These are phyloP conservation scores for Mucor lusitanicus DNA, from an alignment of 371 early-diverging fungal genomes.

Conservation along the genomic window DNA sequence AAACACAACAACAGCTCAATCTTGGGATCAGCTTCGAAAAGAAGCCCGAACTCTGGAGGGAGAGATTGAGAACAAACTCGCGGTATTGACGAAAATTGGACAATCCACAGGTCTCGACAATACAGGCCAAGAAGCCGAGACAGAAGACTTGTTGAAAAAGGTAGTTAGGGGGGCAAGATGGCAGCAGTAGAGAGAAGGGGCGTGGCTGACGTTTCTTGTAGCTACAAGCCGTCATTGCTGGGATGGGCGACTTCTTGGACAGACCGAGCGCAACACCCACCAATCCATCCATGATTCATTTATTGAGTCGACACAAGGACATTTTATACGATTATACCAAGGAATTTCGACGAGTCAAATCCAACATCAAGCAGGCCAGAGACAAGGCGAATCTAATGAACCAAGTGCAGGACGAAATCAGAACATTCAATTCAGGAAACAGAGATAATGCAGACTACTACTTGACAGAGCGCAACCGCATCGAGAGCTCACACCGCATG, in stretches of 20 bases:
- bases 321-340: slow-evolving; percentile 70
- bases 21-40: slow-evolving; percentile 69
- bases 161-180: slow-evolving; percentile 24
- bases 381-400: slow-evolving; percentile 68
- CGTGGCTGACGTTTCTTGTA: too few relatives aligned
- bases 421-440: slow-evolving; percentile 46
- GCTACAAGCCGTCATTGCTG: slow-evolving; percentile 59
- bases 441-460: slow-evolving; percentile 54
- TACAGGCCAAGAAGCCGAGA: slow-evolving; percentile 54
- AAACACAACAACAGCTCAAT: not conserved
- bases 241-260: slow-evolving; percentile 57
- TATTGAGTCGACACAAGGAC: slow-evolving; percentile 72
- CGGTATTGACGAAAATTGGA: slow-evolving; percentile 47
- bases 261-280: slow-evolving; percentile 56
- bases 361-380: slow-evolving; percentile 57
- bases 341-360: slow-evolving; percentile 64
- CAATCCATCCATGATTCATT: slow-evolving; percentile 69
- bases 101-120: slow-evolving; percentile 30
- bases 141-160: slow-evolving; percentile 61
- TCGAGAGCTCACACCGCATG: slow-evolving; percentile 64
- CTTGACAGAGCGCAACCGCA: slow-evolving; percentile 60
- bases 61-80: slow-evolving; percentile 64
- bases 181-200: too few relatives aligned
- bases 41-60: slow-evolving; percentile 71
- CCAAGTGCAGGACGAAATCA: slow-evolving; percentile 59